Evolutionary conservation across 805 yeast species (phyloP).

Genomic region (Torulaspora maleeae): DNA sequence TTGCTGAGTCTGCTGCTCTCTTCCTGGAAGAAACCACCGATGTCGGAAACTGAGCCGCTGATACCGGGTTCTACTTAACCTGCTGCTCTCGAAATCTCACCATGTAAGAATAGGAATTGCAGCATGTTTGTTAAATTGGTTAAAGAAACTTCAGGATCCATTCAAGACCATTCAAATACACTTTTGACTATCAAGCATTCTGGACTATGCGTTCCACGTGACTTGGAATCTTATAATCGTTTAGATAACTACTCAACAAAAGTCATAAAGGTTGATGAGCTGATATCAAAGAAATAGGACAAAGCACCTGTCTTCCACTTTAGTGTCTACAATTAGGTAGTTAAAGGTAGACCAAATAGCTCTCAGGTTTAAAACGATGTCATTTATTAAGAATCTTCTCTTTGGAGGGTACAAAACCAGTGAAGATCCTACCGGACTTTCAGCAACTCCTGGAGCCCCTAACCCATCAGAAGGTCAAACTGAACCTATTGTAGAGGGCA

Average conservation of each 20-base stretch:
- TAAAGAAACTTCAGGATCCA: neutral
- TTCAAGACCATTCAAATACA: no score
- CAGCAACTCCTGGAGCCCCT: conserved; percentile 3
- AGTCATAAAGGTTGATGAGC: neutral
- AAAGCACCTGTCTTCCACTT: neutral
- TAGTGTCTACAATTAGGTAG: neutral
- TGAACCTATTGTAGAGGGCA: conserved; percentile 41
- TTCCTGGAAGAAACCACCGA: conserved; percentile 32
- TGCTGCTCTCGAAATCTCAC: no score
- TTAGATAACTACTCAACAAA: neutral
- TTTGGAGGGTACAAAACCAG: conserved; percentile 34
- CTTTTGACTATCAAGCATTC: neutral
- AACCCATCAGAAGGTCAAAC: conserved; percentile 12
- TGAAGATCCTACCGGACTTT: conserved; percentile 36
- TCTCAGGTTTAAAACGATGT: conserved; percentile 22
- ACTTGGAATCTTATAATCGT: neutral
- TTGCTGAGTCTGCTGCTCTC: conserved; percentile 32
- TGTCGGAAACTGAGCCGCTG: conserved; percentile 6
- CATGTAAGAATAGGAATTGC: no score
- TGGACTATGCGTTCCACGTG: neutral
- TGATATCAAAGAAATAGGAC: neutral
- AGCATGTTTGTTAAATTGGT: no score
- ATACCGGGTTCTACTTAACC: no score
- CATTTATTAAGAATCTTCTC: conserved; percentile 32
- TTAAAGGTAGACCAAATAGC: neutral